phyloP scores from a whole-genome alignment of 352 stramenopile species.

The Phytophthora capsici region DNA sequence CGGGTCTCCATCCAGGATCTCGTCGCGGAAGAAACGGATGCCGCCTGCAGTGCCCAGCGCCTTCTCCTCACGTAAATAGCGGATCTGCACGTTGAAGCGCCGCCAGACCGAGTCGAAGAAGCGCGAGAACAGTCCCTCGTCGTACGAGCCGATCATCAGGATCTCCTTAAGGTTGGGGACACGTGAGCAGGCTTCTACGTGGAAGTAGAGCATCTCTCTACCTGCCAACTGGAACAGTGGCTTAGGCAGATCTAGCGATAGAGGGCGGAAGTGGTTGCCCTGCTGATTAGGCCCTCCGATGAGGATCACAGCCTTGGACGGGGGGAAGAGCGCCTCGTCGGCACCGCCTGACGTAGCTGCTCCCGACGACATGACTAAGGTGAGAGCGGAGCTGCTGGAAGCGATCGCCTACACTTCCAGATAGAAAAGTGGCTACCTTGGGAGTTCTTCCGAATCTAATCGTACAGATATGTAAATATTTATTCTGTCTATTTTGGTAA shows the following conservation, averaged over 20 bases:
- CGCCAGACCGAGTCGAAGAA: conserved; percentile 88
- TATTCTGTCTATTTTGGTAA: too few species aligned
- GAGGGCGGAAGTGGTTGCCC: conserved; percentile 88
- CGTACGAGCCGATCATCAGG: conserved; percentile 89
- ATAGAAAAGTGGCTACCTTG: conserved; percentile 11
- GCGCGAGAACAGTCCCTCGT: conserved; percentile 88
- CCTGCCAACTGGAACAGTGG: conserved; percentile 88
- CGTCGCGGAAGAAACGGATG: conserved; percentile 85
- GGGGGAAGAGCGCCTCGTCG: conserved; percentile 67
- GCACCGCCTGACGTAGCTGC: conserved; percentile 25
- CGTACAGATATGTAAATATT: conserved; percentile 7
- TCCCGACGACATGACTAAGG: conserved; percentile 22
- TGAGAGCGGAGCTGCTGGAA: not conserved
- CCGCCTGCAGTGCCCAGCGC: conserved; percentile 83
- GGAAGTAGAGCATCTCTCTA: conserved; percentile 90
- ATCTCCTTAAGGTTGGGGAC: conserved; percentile 89
- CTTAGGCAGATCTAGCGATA: conserved; percentile 88
- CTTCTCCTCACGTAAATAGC: conserved; percentile 84
- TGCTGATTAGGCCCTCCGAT: conserved; percentile 88
- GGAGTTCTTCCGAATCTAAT: conserved; percentile 14
- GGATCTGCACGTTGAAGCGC: conserved; percentile 87
- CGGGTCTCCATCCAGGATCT: conserved; percentile 80
- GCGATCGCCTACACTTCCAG: not conserved
- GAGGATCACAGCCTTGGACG: conserved; percentile 88
- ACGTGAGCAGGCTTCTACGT: conserved; percentile 84